These are phyloP conservation scores for Aspergillus ochraceus DNA, from an alignment of 2,329 filamentous ascomycete genomes.

Conservation along the genomic window DNA sequence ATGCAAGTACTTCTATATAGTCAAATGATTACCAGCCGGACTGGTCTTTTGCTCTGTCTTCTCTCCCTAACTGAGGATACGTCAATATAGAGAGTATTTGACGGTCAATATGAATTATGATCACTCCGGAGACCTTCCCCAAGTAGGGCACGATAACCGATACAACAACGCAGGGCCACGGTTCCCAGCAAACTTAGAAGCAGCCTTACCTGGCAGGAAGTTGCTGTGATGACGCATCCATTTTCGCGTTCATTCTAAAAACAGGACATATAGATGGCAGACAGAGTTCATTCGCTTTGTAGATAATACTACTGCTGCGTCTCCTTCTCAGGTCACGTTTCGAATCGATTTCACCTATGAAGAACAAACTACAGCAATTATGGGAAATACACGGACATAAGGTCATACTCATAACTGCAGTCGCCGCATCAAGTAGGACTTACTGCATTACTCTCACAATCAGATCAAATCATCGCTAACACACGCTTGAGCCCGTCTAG, in stretches of 20 bases:
- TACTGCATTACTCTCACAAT: background rate
- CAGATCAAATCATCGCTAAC: background rate
- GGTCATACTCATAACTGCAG: background rate
- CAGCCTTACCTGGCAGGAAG: no score
- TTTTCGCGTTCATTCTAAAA: background rate
- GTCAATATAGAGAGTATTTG: no score
- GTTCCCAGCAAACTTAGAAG: no score
- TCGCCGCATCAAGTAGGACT: background rate
- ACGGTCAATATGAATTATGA: no score
- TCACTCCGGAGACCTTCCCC: no score
- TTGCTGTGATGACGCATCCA: no score
- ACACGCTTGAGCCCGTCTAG: slow-evolving; percentile 2
- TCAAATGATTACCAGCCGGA: background rate
- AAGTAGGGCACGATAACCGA: no score
- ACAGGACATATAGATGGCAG: background rate
- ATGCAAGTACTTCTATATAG: background rate
- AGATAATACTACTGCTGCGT: no score
- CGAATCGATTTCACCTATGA: background rate
- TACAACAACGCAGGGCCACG: no score
- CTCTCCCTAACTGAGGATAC: no score
- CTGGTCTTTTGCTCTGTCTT: background rate
- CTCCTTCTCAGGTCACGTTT: background rate
- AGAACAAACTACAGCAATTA: background rate
- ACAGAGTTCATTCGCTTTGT: no score
- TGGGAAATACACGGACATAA: background rate